Conservation (phyloP, 805 yeast species). For the Candida peoriensis region DNA sequence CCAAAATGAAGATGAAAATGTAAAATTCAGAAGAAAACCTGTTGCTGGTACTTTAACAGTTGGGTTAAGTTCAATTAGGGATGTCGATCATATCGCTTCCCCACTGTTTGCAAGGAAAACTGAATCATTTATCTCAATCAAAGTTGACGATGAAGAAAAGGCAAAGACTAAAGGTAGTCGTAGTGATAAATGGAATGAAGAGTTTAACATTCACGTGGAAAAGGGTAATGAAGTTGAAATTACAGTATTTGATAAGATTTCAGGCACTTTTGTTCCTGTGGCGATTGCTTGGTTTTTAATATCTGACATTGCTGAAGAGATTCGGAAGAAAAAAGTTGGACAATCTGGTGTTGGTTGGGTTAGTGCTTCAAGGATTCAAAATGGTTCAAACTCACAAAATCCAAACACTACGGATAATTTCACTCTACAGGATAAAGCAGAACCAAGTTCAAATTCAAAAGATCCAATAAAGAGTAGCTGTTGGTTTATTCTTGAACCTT, state of each 20-base stretch:
- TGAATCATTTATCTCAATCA: constrained; percentile 71
- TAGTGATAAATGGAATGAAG: constrained; percentile 79
- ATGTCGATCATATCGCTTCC: constrained; percentile 88
- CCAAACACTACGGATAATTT: constrained; percentile 22
- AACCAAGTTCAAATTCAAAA: constrained; percentile 9
- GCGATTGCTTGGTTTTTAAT: constrained; percentile 89
- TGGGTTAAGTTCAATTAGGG: constrained; percentile 72
- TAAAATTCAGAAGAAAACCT: constrained; percentile 76
- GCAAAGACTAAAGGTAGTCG: constrained; percentile 73
- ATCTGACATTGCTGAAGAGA: constrained; percentile 90
- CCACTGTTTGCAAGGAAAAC: constrained; percentile 75
- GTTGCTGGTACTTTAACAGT: constrained; percentile 75
- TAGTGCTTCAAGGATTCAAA: constrained; percentile 56
- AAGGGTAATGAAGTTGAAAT: constrained; percentile 91
- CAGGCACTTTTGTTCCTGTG: constrained; percentile 70
- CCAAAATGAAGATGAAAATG: constrained; percentile 60
- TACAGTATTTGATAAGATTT: constrained; percentile 75
- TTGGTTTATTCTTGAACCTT: constrained; percentile 92
- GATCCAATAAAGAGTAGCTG: constrained; percentile 49
- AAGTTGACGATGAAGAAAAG: constrained; percentile 82
- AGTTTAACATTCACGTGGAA: constrained; percentile 73
- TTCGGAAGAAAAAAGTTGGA: constrained; percentile 83
- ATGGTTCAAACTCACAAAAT: constrained; percentile 12
- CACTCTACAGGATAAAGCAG: constrained; percentile 14
- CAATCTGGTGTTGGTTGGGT: constrained; percentile 87